A percentile compares a stretch with the other conserved stretches of the same genome.
Conservation (phyloP, 2,329 filamentous ascomycete species). For the Epicoccum nigrum region DNA sequence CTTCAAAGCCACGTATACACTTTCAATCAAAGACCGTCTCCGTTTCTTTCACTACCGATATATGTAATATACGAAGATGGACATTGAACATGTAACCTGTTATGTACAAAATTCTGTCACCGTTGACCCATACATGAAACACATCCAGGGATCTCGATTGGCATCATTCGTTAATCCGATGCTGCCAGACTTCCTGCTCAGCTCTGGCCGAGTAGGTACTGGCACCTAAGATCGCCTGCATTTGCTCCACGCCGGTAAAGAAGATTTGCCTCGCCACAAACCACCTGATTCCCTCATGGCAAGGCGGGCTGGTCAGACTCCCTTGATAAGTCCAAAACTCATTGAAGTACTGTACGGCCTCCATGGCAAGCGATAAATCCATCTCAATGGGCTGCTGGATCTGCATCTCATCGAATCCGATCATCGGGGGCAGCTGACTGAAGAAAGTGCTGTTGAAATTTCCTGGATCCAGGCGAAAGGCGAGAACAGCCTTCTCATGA, state of each 20-base stretch:
- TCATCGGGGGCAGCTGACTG: constrained; percentile 50
- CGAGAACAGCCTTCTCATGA: constrained; percentile 54
- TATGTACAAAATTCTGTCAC: too few relatives aligned
- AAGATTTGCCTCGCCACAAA: constrained; percentile 53
- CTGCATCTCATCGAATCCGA: constrained; percentile 48
- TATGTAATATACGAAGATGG: too few relatives aligned
- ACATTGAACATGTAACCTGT: too few relatives aligned
- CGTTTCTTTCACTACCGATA: too few relatives aligned
- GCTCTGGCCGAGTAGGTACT: constrained; percentile 54
- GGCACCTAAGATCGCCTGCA: constrained; percentile 54
- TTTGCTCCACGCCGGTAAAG: constrained; percentile 54
- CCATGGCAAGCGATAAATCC: constrained; percentile 43
- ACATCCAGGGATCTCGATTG: neutral
- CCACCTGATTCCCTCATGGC: constrained; percentile 55
- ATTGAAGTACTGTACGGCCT: constrained; percentile 48
- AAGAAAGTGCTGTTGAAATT: constrained; percentile 50
- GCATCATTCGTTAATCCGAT: constrained; percentile 52
- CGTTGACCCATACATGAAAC: neutral
- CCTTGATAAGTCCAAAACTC: constrained; percentile 59
- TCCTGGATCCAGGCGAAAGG: constrained; percentile 55
- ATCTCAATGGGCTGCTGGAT: constrained; percentile 30
- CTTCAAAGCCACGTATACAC: too few relatives aligned
- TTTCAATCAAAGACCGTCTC: too few relatives aligned
- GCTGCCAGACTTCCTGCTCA: constrained; percentile 56
- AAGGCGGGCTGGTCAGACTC: constrained; percentile 56